Evolutionary conservation across 345 rosid genomes (phyloP).

Genomic region (Syzygium oleosum): DNA sequence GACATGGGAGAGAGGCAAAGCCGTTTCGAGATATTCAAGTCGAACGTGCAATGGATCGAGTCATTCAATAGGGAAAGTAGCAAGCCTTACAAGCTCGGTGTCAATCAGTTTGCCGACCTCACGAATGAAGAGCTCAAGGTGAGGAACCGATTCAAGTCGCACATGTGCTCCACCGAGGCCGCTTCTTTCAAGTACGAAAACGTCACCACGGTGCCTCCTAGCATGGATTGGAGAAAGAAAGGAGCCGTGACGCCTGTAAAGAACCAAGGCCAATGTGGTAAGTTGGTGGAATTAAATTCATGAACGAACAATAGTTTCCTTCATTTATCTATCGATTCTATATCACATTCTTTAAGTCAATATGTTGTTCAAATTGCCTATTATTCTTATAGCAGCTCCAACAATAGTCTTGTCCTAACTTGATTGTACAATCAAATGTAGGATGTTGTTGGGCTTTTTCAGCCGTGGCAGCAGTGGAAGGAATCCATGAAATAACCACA

Average conservation of each 20-base stretch:
- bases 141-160: conserved; percentile 23
- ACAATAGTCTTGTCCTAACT: neutral
- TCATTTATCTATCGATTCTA: neutral
- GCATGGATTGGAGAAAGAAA: conserved; percentile 36
- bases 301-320: no score
- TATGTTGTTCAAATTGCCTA: neutral
- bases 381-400: neutral
- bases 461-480: conserved; percentile 15
- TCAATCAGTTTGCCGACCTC: conserved; percentile 35
- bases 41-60: conserved; percentile 7
- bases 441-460: conserved; percentile 25
- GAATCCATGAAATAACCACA: neutral
- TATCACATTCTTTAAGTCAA: neutral
- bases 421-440: neutral
- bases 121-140: conserved; percentile 37
- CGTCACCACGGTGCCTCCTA: conserved; percentile 16
- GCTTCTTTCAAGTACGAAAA: conserved; percentile 18
- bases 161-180: neutral
- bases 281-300: neutral
- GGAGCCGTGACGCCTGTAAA: conserved; percentile 42
- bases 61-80: conserved; percentile 10
- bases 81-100: conserved; percentile 27
- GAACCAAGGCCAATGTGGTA: conserved; percentile 39
- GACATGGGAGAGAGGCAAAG: conserved; percentile 8
- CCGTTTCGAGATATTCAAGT: conserved; percentile 18